These are phyloP conservation scores for Aspergillus udagawae DNA, from an alignment of 2,329 filamentous ascomycete species.

Conservation along the genomic window DNA sequence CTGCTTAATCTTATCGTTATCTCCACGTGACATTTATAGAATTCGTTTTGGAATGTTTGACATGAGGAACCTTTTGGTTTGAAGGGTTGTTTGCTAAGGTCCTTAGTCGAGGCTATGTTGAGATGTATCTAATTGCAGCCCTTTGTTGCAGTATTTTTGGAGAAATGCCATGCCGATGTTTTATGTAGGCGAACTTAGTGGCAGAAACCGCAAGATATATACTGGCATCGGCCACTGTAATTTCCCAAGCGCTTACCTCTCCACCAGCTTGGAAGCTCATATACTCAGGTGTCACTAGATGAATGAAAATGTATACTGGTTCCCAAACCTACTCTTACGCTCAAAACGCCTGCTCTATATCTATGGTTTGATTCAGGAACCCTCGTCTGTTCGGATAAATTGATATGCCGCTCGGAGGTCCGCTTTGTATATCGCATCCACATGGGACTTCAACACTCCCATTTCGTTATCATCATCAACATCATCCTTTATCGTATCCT, in stretches of 20 bases:
- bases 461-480: background rate
- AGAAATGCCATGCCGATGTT: too few relatives aligned
- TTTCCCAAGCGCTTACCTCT: too few relatives aligned
- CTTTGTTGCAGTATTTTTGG: too few relatives aligned
- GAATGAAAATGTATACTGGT: background rate
- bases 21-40: slow-evolving; percentile 13
- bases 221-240: too few relatives aligned
- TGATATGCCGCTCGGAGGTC: slow-evolving; percentile 13
- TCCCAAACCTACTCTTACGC: background rate
- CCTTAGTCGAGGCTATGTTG: background rate
- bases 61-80: background rate
- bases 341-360: background rate
- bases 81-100: background rate
- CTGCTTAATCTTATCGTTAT: slow-evolving; percentile 8
- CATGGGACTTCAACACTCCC: background rate
- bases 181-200: too few relatives aligned
- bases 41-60: background rate
- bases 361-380: background rate
- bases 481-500: background rate
- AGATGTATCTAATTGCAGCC: too few relatives aligned
- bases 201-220: too few relatives aligned
- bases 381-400: slow-evolving; percentile 10
- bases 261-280: too few relatives aligned
- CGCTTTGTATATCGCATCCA: background rate
- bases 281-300: background rate